Conservation (phyloP, 164 flowering plant species). For the Brasenia schreberi region DNA sequence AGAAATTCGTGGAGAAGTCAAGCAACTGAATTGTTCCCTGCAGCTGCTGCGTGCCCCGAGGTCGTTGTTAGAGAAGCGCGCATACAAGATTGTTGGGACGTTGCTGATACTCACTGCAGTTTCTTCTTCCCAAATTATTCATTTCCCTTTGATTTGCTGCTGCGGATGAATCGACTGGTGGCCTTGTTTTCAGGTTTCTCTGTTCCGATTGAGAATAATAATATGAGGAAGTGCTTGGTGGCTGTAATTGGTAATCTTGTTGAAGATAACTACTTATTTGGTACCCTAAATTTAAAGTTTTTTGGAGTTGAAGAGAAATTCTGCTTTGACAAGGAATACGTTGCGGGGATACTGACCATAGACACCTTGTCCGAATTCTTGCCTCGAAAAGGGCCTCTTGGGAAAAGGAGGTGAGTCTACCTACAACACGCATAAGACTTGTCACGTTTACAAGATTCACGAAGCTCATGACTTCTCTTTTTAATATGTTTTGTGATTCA, state of each 20-base stretch:
- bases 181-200: constrained; percentile 67
- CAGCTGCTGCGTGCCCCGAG: constrained; percentile 41
- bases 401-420: constrained; percentile 17
- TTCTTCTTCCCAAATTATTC: constrained; percentile 89
- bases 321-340: constrained; percentile 56
- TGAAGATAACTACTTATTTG: constrained; percentile 30
- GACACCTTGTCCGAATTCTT: constrained; percentile 94
- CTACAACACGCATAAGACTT: no score
- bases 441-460: no score
- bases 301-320: constrained; percentile 63
- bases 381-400: constrained; percentile 86
- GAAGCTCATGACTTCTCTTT: no score
- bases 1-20: constrained; percentile 72
- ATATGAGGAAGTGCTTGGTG: constrained; percentile 73
- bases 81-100: constrained; percentile 96
- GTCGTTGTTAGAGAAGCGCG: constrained; percentile 93
- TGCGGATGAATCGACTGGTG: constrained; percentile 66
- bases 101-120: constrained; percentile 98
- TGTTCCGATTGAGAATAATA: constrained; percentile 39
- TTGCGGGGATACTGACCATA: constrained; percentile 81
- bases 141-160: constrained; percentile 69
- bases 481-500: no score
- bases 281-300: constrained; percentile 43
- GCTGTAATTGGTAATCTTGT: constrained; percentile 51
- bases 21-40: constrained; percentile 68